phyloP scores from a whole-genome alignment of 1,284 basidiomycete genomes.

The Malassezia brasiliensis region DNA sequence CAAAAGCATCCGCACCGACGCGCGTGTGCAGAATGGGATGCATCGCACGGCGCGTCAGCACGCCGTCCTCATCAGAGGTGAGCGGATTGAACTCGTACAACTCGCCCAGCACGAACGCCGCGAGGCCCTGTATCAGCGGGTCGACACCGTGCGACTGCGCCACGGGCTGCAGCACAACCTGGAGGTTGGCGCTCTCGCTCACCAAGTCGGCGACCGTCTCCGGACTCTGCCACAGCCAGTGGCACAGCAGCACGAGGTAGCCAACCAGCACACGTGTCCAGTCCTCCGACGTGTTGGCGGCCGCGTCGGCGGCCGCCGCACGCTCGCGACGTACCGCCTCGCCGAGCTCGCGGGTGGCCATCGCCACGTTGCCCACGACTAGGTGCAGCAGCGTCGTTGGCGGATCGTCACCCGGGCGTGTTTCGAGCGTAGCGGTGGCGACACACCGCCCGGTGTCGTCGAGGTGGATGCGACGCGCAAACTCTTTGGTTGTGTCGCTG shows the following conservation, averaged over 20 bases:
- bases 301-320: constrained; percentile 20
- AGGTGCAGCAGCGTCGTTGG: constrained; percentile 52
- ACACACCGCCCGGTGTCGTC: constrained; percentile 33
- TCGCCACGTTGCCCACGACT: constrained; percentile 57
- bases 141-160: constrained; percentile 79
- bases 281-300: constrained; percentile 26
- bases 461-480: constrained; percentile 52
- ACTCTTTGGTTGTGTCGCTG: constrained; percentile 54
- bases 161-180: constrained; percentile 70
- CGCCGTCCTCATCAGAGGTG: constrained; percentile 9
- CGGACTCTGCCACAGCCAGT: constrained; percentile 96
- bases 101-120: constrained; percentile 79
- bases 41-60: constrained; percentile 31
- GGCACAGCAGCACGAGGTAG: constrained; percentile 70
- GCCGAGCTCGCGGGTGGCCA: constrained; percentile 56
- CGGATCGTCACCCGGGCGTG: constrained; percentile 50
- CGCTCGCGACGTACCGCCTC: constrained; percentile 41
- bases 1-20: constrained; percentile 74
- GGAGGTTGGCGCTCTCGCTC: constrained; percentile 73
- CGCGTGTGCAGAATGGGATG: constrained; percentile 67
- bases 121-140: constrained; percentile 76
- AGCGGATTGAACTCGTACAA: constrained; percentile 58
- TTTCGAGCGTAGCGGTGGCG: constrained; percentile 1
- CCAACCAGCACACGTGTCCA: constrained; percentile 83
- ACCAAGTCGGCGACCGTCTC: constrained; percentile 77